A percentile compares a stretch with the other conserved stretches of the same genome.
These are phyloP conservation scores for Lasiodiplodia sp. DNA, from an alignment of 2,329 filamentous ascomycete genomes.

Conservation along the genomic window DNA sequence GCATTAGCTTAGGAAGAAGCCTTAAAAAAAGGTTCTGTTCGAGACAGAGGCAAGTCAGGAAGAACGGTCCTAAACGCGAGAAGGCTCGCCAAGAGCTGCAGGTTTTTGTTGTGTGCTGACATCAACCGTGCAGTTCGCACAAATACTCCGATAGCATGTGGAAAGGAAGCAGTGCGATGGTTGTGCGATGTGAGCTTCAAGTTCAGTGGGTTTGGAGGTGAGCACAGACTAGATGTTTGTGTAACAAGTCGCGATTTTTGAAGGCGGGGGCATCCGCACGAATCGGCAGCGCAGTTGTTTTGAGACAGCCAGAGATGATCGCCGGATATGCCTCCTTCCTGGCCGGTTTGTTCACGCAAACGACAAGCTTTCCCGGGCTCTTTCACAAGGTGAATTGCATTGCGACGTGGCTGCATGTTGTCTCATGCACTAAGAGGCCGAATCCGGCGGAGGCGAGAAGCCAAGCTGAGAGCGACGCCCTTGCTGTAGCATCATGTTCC, in stretches of 20 bases:
- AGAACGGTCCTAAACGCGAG: neutral
- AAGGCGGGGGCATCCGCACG: neutral
- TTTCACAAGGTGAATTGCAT: neutral
- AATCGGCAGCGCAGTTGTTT: neutral
- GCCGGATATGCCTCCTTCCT: neutral
- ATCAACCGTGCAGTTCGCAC: neutral
- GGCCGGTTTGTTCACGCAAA: slow-evolving; percentile 3
- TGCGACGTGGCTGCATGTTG: slow-evolving; percentile 3
- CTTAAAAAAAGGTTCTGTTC: neutral
- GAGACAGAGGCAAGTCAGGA: slow-evolving; percentile 1
- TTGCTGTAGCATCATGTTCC: slow-evolving; percentile 1
- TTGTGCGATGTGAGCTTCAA: neutral
- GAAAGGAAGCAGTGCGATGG: neutral
- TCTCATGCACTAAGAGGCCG: neutral
- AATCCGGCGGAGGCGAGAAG: neutral
- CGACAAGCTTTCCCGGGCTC: slow-evolving; percentile 18
- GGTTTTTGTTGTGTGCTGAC: neutral
- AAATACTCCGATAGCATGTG: neutral
- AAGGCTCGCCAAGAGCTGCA: slow-evolving; percentile 1
- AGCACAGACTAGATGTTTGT: neutral
- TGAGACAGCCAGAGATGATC: neutral
- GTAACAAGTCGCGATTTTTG: too few relatives aligned
- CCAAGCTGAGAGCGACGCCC: neutral
- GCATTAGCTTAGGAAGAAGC: slow-evolving; percentile 12
- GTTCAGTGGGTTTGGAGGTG: neutral